Conservation (phyloP, 73 alveolate genomes). For the Paramecium biaurelia region DNA sequence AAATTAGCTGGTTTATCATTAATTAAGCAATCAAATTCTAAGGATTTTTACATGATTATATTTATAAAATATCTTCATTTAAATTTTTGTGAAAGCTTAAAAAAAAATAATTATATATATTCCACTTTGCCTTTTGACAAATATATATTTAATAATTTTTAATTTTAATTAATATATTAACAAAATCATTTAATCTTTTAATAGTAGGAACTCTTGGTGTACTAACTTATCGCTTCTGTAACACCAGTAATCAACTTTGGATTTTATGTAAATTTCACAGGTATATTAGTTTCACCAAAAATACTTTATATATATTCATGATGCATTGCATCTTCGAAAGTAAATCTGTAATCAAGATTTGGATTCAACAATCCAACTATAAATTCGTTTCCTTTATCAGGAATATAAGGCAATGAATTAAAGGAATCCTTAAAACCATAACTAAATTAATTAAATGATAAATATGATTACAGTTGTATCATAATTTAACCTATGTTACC, state of each 20-base stretch:
- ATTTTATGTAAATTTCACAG: neutral
- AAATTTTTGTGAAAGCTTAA: too few relatives aligned
- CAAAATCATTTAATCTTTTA: neutral
- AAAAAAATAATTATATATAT: too few relatives aligned
- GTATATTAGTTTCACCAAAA: neutral
- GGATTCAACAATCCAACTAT: neutral
- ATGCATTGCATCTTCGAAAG: neutral
- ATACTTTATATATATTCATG: neutral
- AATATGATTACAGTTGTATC: neutral
- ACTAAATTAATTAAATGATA: neutral
- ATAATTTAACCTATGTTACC: neutral
- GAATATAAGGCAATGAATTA: neutral
- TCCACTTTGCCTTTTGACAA: too few relatives aligned
- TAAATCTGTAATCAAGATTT: neutral
- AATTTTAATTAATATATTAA: neutral
- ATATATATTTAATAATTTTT: too few relatives aligned
- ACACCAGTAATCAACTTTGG: neutral
- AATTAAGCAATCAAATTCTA: neutral
- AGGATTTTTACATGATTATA: neutral
- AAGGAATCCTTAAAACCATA: neutral
- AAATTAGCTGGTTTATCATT: neutral
- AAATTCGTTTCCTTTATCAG: neutral
- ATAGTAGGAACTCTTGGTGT: neutral
- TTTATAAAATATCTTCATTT: neutral
- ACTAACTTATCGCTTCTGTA: neutral